Evolutionary conservation across 345 rosid genomes (phyloP).

Genomic region (Gossypium longicalyx): DNA sequence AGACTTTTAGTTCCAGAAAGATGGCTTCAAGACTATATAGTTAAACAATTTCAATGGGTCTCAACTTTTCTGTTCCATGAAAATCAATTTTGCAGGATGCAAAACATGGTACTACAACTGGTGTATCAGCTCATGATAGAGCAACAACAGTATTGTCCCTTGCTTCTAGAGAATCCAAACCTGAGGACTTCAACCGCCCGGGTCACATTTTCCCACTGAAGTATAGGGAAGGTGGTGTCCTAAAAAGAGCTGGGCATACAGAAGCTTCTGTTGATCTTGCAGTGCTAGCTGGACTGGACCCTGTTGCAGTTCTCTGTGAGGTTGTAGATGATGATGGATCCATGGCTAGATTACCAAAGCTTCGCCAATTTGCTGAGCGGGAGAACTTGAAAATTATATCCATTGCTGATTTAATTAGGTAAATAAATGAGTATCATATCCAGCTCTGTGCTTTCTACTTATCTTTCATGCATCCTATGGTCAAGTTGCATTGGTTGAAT

Average conservation of each 20-base stretch:
- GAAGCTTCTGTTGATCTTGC: constrained; percentile 92
- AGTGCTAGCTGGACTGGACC: constrained; percentile 70
- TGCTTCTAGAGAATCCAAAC: constrained; percentile 75
- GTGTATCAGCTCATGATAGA: constrained; percentile 83
- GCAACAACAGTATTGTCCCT: constrained; percentile 75
- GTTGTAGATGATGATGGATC: constrained; percentile 88
- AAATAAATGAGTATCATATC: constrained; percentile 4
- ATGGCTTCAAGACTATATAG: neutral
- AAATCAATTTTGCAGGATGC: constrained; percentile 58
- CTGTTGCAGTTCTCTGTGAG: constrained; percentile 79
- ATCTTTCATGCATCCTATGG: neutral
- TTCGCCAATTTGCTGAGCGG: constrained; percentile 53
- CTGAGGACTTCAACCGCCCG: constrained; percentile 83
- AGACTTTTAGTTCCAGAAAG: neutral
- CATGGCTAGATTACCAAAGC: constrained; percentile 83
- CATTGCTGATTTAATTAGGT: constrained; percentile 84
- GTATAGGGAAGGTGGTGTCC: constrained; percentile 84
- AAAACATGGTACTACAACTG: constrained; percentile 83
- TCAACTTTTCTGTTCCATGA: neutral
- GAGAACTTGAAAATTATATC: constrained; percentile 65
- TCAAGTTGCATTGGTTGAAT: neutral
- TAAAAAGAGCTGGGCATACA: constrained; percentile 93
- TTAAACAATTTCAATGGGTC: neutral
- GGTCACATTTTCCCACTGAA: constrained; percentile 81
- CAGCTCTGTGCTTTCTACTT: neutral